phyloP scores from a whole-genome alignment of 495 filamentous ascomycete species.

The Evernia prunastri region DNA sequence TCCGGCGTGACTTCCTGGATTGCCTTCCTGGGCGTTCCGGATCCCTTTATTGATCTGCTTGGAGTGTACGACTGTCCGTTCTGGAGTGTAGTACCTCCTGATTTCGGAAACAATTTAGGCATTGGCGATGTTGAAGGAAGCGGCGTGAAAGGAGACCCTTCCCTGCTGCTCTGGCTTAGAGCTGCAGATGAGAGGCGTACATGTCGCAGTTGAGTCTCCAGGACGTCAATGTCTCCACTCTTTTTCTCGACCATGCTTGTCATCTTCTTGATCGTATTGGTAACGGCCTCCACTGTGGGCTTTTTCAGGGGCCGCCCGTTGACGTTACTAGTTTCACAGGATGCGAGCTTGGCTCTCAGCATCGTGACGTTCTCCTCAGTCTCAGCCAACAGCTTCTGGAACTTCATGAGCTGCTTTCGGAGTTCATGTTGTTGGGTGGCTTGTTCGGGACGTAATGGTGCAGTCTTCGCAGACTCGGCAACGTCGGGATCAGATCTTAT shows the following conservation, averaged over 20 bases:
- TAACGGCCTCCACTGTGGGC: constrained; percentile 89
- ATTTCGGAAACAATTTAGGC: constrained; percentile 31
- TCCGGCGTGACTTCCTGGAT: constrained; percentile 39
- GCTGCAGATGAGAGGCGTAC: constrained; percentile 50
- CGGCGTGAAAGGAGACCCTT: constrained; percentile 56
- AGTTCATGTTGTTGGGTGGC: constrained; percentile 74
- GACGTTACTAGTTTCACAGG: constrained; percentile 37
- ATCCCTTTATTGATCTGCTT: constrained; percentile 37
- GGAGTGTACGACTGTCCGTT: constrained; percentile 33
- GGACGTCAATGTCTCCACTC: constrained; percentile 78
- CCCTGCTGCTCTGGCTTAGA: constrained; percentile 43
- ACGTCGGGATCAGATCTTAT: constrained; percentile 57
- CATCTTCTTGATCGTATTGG: constrained; percentile 85
- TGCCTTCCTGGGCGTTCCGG: constrained; percentile 39
- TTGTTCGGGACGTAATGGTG: constrained; percentile 78
- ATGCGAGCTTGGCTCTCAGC: constrained; percentile 71
- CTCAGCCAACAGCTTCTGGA: constrained; percentile 67
- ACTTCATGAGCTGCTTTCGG: constrained; percentile 57
- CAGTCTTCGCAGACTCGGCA: constrained; percentile 49
- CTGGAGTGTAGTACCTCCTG: constrained; percentile 35
- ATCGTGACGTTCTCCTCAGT: constrained; percentile 75
- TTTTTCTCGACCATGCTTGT: constrained; percentile 84
- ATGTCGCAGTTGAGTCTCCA: constrained; percentile 76
- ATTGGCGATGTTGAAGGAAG: constrained; percentile 34
- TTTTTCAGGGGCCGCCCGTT: constrained; percentile 35